Conservation (phyloP, 805 yeast genomes). For the Cyberlindnera samutprakarnensis region DNA sequence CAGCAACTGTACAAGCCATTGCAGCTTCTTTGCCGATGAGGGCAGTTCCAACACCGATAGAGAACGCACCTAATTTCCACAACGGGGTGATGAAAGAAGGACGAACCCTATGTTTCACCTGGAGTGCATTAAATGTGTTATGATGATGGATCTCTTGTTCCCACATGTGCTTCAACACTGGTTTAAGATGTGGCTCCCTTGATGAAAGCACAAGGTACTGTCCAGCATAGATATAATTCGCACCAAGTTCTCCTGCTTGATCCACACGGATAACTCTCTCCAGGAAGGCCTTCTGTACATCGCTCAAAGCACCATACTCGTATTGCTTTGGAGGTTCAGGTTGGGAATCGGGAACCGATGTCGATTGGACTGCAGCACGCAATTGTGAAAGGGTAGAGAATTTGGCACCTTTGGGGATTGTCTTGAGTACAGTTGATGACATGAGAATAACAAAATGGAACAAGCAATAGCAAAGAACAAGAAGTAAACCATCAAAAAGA, state of each 20-base stretch:
- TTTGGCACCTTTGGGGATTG: conserved; percentile 9
- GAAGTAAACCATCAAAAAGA: no score
- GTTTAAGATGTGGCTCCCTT: conserved; percentile 68
- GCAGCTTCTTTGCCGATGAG: conserved; percentile 89
- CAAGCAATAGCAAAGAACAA: no score
- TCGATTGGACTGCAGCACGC: conserved; percentile 11
- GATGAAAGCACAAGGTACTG: conserved; percentile 71
- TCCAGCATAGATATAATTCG: conserved; percentile 87
- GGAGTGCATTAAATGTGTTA: conserved; percentile 72
- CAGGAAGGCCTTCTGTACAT: conserved; percentile 61
- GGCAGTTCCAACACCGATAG: conserved; percentile 84
- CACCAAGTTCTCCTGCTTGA: conserved; percentile 98
- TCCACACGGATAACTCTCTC: conserved; percentile 83
- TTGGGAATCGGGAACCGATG: neutral
- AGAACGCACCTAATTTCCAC: conserved; percentile 89
- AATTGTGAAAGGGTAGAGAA: conserved; percentile 18
- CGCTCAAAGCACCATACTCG: conserved; percentile 19
- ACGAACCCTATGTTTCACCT: conserved; percentile 70
- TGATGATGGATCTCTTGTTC: conserved; percentile 94
- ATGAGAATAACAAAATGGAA: no score
- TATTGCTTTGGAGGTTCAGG: conserved; percentile 5
- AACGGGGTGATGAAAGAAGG: conserved; percentile 89
- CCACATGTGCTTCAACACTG: conserved; percentile 92
- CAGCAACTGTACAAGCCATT: conserved; percentile 99
- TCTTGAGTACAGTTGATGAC: no score